Evolutionary conservation across 1,139 yeast genomes (phyloP).

Genomic region (Hyphopichia wangnamkhiaoensis): DNA sequence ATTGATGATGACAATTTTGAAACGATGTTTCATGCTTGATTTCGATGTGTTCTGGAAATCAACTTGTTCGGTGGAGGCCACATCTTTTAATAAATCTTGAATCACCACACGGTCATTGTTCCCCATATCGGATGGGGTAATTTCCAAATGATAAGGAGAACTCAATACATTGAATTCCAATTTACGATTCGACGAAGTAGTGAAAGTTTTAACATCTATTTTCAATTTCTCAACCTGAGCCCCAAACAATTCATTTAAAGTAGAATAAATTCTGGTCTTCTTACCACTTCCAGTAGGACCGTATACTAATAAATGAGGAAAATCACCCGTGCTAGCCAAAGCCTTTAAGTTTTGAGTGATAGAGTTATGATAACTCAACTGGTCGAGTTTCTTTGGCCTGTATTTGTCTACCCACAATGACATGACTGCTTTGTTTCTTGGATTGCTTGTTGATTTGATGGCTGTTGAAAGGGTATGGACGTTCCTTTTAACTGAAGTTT

Average conservation of each 20-base stretch:
- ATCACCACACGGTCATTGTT: slow-evolving; percentile 92
- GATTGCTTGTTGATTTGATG: too few species aligned
- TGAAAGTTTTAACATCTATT: slow-evolving; percentile 85
- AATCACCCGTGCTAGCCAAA: slow-evolving; percentile 74
- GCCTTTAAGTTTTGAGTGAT: slow-evolving; percentile 67
- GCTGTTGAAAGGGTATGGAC: too few species aligned
- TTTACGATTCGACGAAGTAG: slow-evolving; percentile 69
- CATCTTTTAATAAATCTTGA: slow-evolving; percentile 88
- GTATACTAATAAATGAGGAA: slow-evolving; percentile 88
- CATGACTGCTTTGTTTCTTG: slow-evolving; percentile 55
- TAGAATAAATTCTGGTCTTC: slow-evolving; percentile 86
- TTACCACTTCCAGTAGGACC: slow-evolving; percentile 99
- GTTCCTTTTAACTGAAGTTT: too few species aligned
- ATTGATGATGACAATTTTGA: slow-evolving; percentile 89
- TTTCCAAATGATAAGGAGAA: slow-evolving; percentile 86
- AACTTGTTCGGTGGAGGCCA: slow-evolving; percentile 94
- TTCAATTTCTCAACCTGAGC: slow-evolving; percentile 78
- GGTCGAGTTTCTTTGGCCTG: slow-evolving; percentile 70
- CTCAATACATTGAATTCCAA: slow-evolving; percentile 89
- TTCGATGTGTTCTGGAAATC: slow-evolving; percentile 47
- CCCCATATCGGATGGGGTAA: slow-evolving; percentile 97
- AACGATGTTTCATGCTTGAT: slow-evolving; percentile 57
- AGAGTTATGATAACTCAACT: slow-evolving; percentile 64
- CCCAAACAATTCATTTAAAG: slow-evolving; percentile 81
- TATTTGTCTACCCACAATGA: slow-evolving; percentile 96